Base-by-base conservation (phyloP, 495 filamentous ascomycete genomes). In the Neurospora cerealis region DNA sequence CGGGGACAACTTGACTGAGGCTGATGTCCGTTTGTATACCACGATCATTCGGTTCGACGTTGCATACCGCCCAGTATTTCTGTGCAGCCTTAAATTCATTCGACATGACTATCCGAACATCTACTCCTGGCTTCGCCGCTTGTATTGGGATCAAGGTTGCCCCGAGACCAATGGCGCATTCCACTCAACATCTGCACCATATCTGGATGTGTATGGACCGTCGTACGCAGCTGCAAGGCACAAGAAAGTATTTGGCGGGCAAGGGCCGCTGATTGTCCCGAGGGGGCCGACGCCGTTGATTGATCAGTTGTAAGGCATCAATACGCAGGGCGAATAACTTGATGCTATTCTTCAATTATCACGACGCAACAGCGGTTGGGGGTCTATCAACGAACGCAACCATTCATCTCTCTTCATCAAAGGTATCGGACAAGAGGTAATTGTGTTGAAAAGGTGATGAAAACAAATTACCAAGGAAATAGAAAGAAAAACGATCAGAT, bases 1-100 rank as follows among this genome's bases (percentile, higher is more conserved):
- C 73, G 92, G 92, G 24, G 79, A 88, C 13, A 66, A 80, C 66
- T 79, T 93, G 60, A 94, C 93, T 21, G 93, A 95, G 81, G 90
- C 90, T 0, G 93, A 96, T 77, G 86, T 96, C 70, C 85, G 93
- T 19, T 85, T 96, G 38, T 96, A 89, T 83, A 93, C 92, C 11
- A 95, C 93, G 7, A 89, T 94, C 74, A 83, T 91, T 40, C 90
- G 93, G 44, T 95, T 95, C 81, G 93, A 95, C 74, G 86, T 88
- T 10, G 91, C 92, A 34, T 95, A 95, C 76, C 89, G 93, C 21
- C 90, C 93, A 83, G 91, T 95, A 73, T 95, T 96, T 83, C 92
- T 93, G 81, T 93, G 90, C 78, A 95, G 93, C 78, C 81, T 95
- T 28, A 86, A 89, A 39, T 91, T 92, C 79, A 93, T 95, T 60